Evolutionary conservation across 345 rosid species (phyloP).

Genomic region (Salix viminalis): DNA sequence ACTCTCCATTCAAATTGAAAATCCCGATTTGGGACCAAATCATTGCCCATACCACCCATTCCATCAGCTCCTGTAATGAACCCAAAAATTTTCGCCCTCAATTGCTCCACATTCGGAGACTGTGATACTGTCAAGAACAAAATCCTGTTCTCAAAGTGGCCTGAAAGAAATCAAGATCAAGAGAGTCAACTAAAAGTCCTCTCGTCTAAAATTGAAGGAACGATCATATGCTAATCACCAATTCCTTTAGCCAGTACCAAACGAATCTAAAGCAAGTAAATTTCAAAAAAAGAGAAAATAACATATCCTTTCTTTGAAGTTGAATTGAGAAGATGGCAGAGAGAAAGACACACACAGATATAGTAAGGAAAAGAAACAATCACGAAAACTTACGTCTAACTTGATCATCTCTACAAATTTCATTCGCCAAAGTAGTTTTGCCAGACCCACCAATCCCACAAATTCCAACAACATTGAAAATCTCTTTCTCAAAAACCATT

Average conservation of each 20-base stretch:
- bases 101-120: slow-evolving; percentile 58
- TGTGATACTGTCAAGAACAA: slow-evolving; percentile 79
- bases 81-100: slow-evolving; percentile 39
- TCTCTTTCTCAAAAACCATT: slow-evolving; percentile 49
- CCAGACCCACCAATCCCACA: slow-evolving; percentile 88
- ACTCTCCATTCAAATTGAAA: slow-evolving; percentile 28
- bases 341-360: not conserved
- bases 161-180: slow-evolving; percentile 29
- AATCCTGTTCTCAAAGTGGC: slow-evolving; percentile 44
- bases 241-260: not conserved
- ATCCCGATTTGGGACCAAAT: slow-evolving; percentile 32
- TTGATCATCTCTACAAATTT: slow-evolving; percentile 54
- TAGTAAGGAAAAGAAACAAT: not conserved
- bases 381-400: slow-evolving; percentile 47
- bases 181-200: not conserved
- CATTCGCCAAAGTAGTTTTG: slow-evolving; percentile 77
- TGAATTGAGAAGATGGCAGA: not conserved
- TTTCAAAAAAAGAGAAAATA: not conserved
- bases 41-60: slow-evolving; percentile 15
- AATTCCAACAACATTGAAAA: slow-evolving; percentile 47
- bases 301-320: not conserved
- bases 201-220: not conserved
- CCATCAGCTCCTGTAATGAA: slow-evolving; percentile 42
- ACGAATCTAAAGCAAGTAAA: not conserved
- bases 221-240: not conserved